Evolutionary conservation across 2,329 filamentous ascomycete genomes (phyloP), one percentile per base, ranked within the genome.

Genomic region (Aaosphaeria pasadenensis): DNA sequence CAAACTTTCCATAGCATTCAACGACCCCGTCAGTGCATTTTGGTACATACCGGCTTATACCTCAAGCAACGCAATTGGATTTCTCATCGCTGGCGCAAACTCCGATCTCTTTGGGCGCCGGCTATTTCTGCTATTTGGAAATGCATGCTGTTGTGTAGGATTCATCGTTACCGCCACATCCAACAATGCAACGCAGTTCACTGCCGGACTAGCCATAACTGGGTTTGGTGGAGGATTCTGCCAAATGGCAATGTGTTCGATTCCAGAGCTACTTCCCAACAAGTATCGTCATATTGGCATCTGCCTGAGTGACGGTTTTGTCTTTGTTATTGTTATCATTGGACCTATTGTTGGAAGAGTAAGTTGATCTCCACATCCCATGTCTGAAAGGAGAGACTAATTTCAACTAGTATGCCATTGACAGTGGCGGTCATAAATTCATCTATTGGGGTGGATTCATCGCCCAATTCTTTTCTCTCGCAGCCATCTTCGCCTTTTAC

Each of bases 21-120:
- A 48, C n/a, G 46, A 54, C 32, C 47, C 52, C 1, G 48, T 51
- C 5, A 49, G 54, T 9, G 39, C 48, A n/a, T 47, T 53, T 7
- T 62, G 57, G 58, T 62, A 55, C 36, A 48, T 62, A 11, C 59
- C 58, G 31, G 56, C 56, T 7, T 60, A 59, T 39, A 61, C 58
- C 5, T 58, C 57, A n/a, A 54, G 50, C 9, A 61, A 58, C 35
- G 50, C 52, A 6, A 58, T 61, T 33, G 58, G 57, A 2, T 58
- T 61, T 38, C 38, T 61, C 7, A 44, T 61, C 7, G 58, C 58
- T 31, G 70, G 69, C 5, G 63, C 75, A 4, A 78, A 78, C 54
- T 75, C 74, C 2, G 76, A 79, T 62, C 62, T 78, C 4, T 70
- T 78, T 31, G 76, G 76, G 9, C 70, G 76, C 51, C 67, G 75